Evolutionary conservation across 2,329 filamentous ascomycete species (phyloP).

Genomic region (Calonectria montana): DNA sequence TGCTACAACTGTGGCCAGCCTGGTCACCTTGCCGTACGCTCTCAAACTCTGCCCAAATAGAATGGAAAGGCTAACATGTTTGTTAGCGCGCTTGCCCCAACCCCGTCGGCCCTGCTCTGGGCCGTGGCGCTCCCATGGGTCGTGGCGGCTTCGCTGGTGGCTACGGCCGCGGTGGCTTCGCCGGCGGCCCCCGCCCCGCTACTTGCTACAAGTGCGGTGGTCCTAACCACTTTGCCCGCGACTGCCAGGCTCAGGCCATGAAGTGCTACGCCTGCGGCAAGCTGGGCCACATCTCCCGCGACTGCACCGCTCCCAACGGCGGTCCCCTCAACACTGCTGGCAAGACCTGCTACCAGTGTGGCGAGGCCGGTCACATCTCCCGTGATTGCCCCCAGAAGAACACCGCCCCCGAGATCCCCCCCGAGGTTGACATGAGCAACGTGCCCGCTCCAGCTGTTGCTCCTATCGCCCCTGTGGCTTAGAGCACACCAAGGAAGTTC

Average conservation of each 20-base stretch:
- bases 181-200: constrained; percentile 74
- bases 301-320: constrained; percentile 97
- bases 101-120: constrained; percentile 71
- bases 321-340: constrained; percentile 94
- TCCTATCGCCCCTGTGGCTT: constrained; percentile 55
- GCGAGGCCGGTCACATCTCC: constrained; percentile 95
- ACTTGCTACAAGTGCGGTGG: constrained; percentile 83
- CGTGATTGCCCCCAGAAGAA: constrained; percentile 88
- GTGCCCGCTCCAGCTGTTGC: constrained; percentile 59
- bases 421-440: constrained; percentile 57
- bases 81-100: constrained; percentile 82
- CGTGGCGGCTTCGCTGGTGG: constrained; percentile 76
- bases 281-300: constrained; percentile 90
- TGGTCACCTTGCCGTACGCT: constrained; percentile 87
- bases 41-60: neutral
- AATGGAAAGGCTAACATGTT: constrained; percentile 27
- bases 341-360: constrained; percentile 99
- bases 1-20: constrained; percentile 98
- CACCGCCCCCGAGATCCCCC: constrained; percentile 60
- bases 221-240: constrained; percentile 97
- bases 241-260: constrained; percentile 98
- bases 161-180: constrained; percentile 79
- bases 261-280: constrained; percentile 99
- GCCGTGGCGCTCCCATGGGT: constrained; percentile 73
- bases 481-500: constrained; percentile 33